phyloP scores from a whole-genome alignment of 202 grass and related monocot species.

The Setaria italica region DNA sequence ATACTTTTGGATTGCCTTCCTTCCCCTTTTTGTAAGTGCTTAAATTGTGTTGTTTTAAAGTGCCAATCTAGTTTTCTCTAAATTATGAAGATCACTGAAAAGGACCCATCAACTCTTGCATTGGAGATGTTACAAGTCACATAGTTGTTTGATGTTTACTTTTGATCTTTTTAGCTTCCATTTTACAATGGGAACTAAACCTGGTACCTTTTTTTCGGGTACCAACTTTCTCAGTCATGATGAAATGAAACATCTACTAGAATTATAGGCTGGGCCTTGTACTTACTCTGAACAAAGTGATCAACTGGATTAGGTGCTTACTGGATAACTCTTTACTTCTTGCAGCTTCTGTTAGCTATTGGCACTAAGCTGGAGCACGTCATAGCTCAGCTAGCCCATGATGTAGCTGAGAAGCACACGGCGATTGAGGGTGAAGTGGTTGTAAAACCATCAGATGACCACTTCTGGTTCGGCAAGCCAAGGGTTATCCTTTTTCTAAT shows the following conservation, averaged over 20 bases:
- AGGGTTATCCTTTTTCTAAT: conserved; percentile 61
- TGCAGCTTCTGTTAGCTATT: conserved; percentile 76
- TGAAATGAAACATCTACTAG: not conserved
- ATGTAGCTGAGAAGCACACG: conserved; percentile 78
- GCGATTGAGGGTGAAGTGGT: conserved; percentile 68
- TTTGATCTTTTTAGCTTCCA: conserved; percentile 23
- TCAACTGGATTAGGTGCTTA: not conserved
- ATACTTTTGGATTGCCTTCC: conserved; percentile 95
- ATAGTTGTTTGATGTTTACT: not conserved
- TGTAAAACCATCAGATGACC: conserved; percentile 74
- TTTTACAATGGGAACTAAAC: conserved; percentile 6
- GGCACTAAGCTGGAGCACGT: conserved; percentile 84
- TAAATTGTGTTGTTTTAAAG: not conserved
- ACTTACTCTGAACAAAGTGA: not conserved
- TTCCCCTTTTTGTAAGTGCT: conserved; percentile 81
- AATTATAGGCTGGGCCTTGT: not conserved
- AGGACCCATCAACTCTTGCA: not conserved
- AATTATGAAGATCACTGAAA: conserved; percentile 2
- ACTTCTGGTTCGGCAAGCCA: conserved; percentile 75
- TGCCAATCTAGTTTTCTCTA: conserved; percentile 17
- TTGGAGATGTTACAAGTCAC: not conserved
- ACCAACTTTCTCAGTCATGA: not conserved
- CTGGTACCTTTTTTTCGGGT: not conserved
- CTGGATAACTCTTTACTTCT: conserved; percentile 19
- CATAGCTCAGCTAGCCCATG: conserved; percentile 73